Percentiles rank a stretch among this genome's conserved stretches.
phyloP scores from a whole-genome alignment of 495 filamentous ascomycete species.

The Annulohypoxylon bovei region DNA sequence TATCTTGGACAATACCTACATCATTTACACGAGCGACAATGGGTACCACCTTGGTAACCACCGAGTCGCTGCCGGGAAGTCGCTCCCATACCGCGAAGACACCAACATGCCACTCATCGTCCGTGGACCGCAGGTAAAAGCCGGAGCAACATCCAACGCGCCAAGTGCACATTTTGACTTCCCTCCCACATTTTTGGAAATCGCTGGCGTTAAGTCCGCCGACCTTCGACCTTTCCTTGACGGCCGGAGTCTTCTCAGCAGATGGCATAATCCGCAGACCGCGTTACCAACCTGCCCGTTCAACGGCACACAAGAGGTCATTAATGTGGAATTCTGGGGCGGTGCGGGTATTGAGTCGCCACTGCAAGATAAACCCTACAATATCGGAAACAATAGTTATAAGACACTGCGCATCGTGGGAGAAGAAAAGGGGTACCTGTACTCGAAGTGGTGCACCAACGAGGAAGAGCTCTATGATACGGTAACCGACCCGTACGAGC shows the following conservation, averaged over 20 bases:
- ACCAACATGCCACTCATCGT: constrained; percentile 67
- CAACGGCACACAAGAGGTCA: constrained; percentile 17
- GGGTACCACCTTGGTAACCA: constrained; percentile 72
- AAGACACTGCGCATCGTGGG: constrained; percentile 60
- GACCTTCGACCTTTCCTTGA: constrained; percentile 39
- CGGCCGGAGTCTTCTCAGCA: constrained; percentile 28
- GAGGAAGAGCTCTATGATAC: constrained; percentile 64
- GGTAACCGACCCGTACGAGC: constrained; percentile 27
- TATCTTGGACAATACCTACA: constrained; percentile 63
- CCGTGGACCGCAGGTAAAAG: constrained; percentile 58
- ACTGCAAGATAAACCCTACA: neutral
- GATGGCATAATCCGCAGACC: constrained; percentile 33
- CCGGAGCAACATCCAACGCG: constrained; percentile 15
- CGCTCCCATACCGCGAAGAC: constrained; percentile 66
- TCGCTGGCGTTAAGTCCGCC: constrained; percentile 2
- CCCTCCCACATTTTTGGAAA: constrained; percentile 31
- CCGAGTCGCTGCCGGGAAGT: constrained; percentile 66
- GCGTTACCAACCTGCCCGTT: constrained; percentile 31
- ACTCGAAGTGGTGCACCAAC: constrained; percentile 63
- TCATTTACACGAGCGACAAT: constrained; percentile 70
- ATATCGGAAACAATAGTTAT: constrained; percentile 57
- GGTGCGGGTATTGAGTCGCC: neutral
- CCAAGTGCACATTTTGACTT: constrained; percentile 32
- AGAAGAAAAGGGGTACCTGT: constrained; percentile 54
- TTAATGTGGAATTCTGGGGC: constrained; percentile 36